These are phyloP conservation scores for Singerocomus inundabilis DNA, from an alignment of 1,284 basidiomycete genomes.

Conservation along the genomic window DNA sequence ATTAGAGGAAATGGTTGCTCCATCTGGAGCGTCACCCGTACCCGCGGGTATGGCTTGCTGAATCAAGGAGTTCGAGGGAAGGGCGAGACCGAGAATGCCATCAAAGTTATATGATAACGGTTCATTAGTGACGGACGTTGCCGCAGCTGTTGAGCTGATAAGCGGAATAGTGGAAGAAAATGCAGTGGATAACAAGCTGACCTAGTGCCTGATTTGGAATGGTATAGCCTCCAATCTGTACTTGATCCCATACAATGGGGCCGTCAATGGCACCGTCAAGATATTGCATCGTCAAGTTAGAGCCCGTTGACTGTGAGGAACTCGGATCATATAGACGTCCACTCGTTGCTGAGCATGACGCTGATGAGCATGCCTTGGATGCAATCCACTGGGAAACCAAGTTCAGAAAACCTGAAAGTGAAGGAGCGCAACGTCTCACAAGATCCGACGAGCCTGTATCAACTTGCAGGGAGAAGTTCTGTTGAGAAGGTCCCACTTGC, in stretches of 20 bases:
- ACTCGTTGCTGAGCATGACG: constrained; percentile 43
- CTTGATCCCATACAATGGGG: constrained; percentile 63
- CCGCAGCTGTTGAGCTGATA: constrained; percentile 48
- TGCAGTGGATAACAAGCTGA: constrained; percentile 29
- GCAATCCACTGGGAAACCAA: constrained; percentile 55
- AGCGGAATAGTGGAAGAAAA: neutral
- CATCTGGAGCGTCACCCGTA: constrained; percentile 51
- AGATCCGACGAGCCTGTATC: constrained; percentile 78
- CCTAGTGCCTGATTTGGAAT: constrained; percentile 63
- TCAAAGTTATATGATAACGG: constrained; percentile 51
- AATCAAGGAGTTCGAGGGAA: constrained; percentile 65
- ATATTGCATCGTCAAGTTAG: constrained; percentile 51
- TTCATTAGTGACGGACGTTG: constrained; percentile 48
- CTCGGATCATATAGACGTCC: constrained; percentile 54
- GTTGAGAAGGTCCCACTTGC: constrained; percentile 45
- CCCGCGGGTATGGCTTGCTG: constrained; percentile 46
- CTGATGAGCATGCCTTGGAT: constrained; percentile 51
- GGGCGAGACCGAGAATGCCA: constrained; percentile 72
- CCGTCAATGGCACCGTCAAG: constrained; percentile 57
- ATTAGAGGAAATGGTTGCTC: constrained; percentile 61
- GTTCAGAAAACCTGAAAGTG: neutral
- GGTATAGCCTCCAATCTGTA: constrained; percentile 56
- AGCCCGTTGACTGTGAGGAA: constrained; percentile 40
- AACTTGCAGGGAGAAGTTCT: constrained; percentile 60
- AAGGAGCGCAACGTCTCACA: constrained; percentile 39